phyloP scores from a whole-genome alignment of 2,329 filamentous ascomycete genomes.

The Cyphellophora attinorum region DNA sequence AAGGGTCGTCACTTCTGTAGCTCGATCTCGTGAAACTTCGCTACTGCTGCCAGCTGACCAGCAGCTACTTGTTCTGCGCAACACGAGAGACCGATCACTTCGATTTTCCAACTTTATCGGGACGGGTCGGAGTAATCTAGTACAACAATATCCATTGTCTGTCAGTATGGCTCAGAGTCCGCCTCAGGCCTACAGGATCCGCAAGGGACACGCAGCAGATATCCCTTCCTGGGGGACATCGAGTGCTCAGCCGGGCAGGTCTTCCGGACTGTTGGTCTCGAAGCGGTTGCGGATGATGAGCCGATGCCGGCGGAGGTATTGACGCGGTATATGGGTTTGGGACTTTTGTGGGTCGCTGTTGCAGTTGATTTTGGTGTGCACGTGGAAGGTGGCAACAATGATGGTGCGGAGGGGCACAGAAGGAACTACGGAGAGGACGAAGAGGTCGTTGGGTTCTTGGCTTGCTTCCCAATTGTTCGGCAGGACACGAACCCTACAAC shows the following conservation, averaged over 20 bases:
- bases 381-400: not conserved
- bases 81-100: too few species aligned
- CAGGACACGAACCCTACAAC: not conserved
- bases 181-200: slow-evolving; percentile 6
- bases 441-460: slow-evolving; percentile 7
- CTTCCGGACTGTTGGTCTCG: slow-evolving; percentile 6
- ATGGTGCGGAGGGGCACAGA: not conserved
- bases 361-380: not conserved
- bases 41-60: too few species aligned
- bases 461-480: slow-evolving; percentile 1
- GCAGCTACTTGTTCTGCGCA: too few species aligned
- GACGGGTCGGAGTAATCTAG: too few species aligned
- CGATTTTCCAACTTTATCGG: too few species aligned
- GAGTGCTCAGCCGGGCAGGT: slow-evolving; percentile 5
- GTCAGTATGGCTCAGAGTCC: too few species aligned
- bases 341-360: slow-evolving; percentile 6
- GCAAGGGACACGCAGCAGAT: slow-evolving; percentile 1
- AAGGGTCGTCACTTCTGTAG: too few species aligned
- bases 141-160: too few species aligned
- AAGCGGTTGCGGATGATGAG: slow-evolving; percentile 5
- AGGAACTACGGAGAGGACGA: too few species aligned
- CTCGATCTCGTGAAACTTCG: too few species aligned
- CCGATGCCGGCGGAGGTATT: slow-evolving; percentile 2
- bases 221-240: slow-evolving; percentile 2
- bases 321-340: not conserved